Conservation (phyloP, 768 basidiomycete genomes). For the Suillus brevipes region DNA sequence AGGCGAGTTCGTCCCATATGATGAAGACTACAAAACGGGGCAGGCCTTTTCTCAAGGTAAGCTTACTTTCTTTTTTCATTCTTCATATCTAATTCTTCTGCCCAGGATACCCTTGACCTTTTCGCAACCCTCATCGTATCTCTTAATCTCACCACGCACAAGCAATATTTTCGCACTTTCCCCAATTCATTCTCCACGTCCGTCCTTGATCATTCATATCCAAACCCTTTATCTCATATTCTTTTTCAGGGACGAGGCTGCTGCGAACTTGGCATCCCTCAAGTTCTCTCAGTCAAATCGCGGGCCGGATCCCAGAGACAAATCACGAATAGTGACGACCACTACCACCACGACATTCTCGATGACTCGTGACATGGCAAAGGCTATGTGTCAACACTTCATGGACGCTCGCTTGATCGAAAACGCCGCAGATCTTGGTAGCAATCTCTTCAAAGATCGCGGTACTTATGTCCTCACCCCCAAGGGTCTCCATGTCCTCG, state of each 20-base stretch:
- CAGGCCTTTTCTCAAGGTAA: slow-evolving; percentile 88
- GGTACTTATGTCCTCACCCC: slow-evolving; percentile 95
- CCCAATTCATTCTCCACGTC: slow-evolving; percentile 95
- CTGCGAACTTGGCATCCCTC: slow-evolving; percentile 87
- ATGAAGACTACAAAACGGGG: slow-evolving; percentile 99
- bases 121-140: slow-evolving; percentile 97
- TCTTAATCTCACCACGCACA: slow-evolving; percentile 82
- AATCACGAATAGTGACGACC: slow-evolving; percentile 96
- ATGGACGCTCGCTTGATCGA: slow-evolving; percentile 99
- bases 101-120: slow-evolving; percentile 94
- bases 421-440: slow-evolving; percentile 88
- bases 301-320: slow-evolving; percentile 96
- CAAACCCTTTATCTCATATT: slow-evolving; percentile 14
- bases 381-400: slow-evolving; percentile 99
- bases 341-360: slow-evolving; percentile 99
- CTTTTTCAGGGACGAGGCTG: slow-evolving; percentile 84
- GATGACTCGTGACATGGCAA: slow-evolving; percentile 99
- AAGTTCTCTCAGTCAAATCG: slow-evolving; percentile 99
- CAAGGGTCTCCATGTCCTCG: slow-evolving; percentile 97
- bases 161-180: slow-evolving; percentile 95
- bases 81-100: not conserved
- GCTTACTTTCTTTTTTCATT: slow-evolving; percentile 10
- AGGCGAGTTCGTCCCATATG: slow-evolving; percentile 83
- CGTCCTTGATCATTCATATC: slow-evolving; percentile 32
- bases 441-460: slow-evolving; percentile 94